phyloP scores from a whole-genome alignment of 495 filamentous ascomycete species.

The Aspergillus bridgeri region DNA sequence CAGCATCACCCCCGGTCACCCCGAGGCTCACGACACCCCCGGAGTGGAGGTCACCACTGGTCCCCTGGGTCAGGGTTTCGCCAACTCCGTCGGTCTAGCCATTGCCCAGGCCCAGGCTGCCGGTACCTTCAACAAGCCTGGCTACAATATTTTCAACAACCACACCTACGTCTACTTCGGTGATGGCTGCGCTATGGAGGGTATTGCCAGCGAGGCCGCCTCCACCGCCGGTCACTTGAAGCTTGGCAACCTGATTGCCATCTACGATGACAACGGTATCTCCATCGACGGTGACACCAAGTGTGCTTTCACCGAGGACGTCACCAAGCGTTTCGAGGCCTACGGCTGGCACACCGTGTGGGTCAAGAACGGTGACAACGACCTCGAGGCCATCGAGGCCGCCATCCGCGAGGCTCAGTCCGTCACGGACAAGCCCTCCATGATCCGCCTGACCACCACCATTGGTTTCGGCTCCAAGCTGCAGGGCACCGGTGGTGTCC shows the following conservation, averaged over 20 bases:
- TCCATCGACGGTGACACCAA: constrained; percentile 94
- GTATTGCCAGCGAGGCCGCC: constrained; percentile 89
- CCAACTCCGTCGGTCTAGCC: constrained; percentile 93
- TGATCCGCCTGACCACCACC: constrained; percentile 96
- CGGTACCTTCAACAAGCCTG: constrained; percentile 95
- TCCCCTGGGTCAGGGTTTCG: constrained; percentile 91
- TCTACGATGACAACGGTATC: constrained; percentile 99
- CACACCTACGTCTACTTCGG: constrained; percentile 96
- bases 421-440: constrained; percentile 91
- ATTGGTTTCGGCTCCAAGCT: constrained; percentile 96
- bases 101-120: constrained; percentile 90
- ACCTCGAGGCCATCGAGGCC: constrained; percentile 82
- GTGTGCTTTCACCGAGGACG: constrained; percentile 95
- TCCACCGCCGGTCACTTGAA: constrained; percentile 93
- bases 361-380: constrained; percentile 87
- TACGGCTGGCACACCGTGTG: constrained; percentile 94
- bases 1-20: constrained; percentile 95
- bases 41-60: constrained; percentile 98
- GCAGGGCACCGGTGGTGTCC: constrained; percentile 89
- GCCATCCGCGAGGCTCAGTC: constrained; percentile 81
- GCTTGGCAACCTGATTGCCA: constrained; percentile 91
- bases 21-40: constrained; percentile 92
- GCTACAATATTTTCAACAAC: constrained; percentile 88
- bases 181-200: constrained; percentile 98
- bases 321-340: constrained; percentile 89